Percentiles rank a stretch among this genome's conserved stretches.
These are phyloP conservation scores for Penicillium silybi DNA, from an alignment of 495 filamentous ascomycete genomes.

Conservation along the genomic window DNA sequence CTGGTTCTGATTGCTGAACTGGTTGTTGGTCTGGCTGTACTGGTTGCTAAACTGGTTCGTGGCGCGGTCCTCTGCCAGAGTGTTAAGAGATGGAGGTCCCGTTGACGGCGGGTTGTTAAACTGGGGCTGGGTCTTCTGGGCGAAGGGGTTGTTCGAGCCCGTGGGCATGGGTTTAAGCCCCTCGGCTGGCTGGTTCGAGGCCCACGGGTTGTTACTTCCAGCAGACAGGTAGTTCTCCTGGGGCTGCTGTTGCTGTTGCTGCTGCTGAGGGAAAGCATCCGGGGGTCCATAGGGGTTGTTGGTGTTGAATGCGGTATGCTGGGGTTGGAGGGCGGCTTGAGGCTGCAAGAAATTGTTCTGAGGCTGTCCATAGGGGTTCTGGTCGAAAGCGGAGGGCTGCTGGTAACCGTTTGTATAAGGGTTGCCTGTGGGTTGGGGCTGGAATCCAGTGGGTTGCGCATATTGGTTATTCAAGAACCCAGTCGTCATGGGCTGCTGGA, in stretches of 20 bases:
- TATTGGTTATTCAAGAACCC: slow-evolving; percentile 86
- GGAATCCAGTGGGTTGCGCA: slow-evolving; percentile 64
- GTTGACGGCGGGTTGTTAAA: slow-evolving; percentile 58
- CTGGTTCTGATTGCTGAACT: slow-evolving; percentile 15
- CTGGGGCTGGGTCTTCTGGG: slow-evolving; percentile 53
- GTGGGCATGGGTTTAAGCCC: slow-evolving; percentile 57
- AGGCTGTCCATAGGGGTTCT: slow-evolving; percentile 49
- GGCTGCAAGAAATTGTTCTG: slow-evolving; percentile 51
- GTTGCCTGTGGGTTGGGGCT: slow-evolving; percentile 62
- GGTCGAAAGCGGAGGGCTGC: slow-evolving; percentile 60
- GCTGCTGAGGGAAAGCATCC: slow-evolving; percentile 42
- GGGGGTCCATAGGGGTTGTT: slow-evolving; percentile 65
- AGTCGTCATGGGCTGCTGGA: slow-evolving; percentile 70
- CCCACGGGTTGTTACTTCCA: slow-evolving; percentile 82
- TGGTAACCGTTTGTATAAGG: slow-evolving; percentile 65
- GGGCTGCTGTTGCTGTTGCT: slow-evolving; percentile 49
- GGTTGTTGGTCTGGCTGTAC: slow-evolving; percentile 43
- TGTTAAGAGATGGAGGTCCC: slow-evolving; percentile 61
- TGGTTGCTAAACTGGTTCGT: slow-evolving; percentile 52
- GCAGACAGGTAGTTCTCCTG: slow-evolving; percentile 61
- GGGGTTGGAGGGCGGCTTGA: slow-evolving; percentile 56
- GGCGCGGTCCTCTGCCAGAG: slow-evolving; percentile 66
- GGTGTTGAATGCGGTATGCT: slow-evolving; percentile 65
- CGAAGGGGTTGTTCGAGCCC: slow-evolving; percentile 97
- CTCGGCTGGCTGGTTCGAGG: slow-evolving; percentile 41